Conservation (phyloP, 208 protist species). For the Leishmania arabica region DNA sequence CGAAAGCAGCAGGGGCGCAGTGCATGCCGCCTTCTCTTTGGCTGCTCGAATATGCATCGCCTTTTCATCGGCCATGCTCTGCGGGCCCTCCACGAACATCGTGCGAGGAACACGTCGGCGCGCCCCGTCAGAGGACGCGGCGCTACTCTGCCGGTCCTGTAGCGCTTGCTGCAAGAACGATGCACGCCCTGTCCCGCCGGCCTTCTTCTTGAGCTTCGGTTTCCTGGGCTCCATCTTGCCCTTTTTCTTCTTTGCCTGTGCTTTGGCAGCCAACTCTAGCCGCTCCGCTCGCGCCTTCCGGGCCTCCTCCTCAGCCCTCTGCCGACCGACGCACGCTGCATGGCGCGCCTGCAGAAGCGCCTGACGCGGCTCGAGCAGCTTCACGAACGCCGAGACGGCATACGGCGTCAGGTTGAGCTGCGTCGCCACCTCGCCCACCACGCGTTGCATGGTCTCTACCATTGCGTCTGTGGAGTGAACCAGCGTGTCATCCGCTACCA, state of each 20-base stretch:
- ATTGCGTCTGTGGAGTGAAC: conserved; percentile 6
- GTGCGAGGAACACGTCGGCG: conserved; percentile 16
- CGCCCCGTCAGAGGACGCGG: not conserved
- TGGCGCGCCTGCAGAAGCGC: conserved; percentile 35
- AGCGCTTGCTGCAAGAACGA: conserved; percentile 13
- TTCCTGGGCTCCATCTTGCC: conserved; percentile 40
- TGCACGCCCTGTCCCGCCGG: not conserved
- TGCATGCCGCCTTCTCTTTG: conserved; percentile 27
- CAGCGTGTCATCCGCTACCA: conserved; percentile 50
- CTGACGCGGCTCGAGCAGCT: conserved; percentile 23
- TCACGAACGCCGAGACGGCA: conserved; percentile 10
- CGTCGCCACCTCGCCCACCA: conserved; percentile 4
- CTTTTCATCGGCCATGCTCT: conserved; percentile 36
- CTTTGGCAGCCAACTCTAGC: conserved; percentile 54
- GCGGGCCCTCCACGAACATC: conserved; percentile 18
- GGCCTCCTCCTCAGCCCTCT: conserved; percentile 47
- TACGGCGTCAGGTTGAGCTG: conserved; percentile 16
- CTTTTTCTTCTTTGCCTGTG: conserved; percentile 49
- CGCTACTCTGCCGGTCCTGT: conserved; percentile 15
- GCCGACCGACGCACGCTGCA: conserved; percentile 23
- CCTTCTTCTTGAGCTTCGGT: conserved; percentile 33
- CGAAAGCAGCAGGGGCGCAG: conserved; percentile 61
- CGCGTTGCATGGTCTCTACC: conserved; percentile 14
- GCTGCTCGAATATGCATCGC: conserved; percentile 37
- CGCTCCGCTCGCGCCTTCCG: conserved; percentile 61